Evolutionary conservation across 1,284 basidiomycete genomes (phyloP), one percentile per base, ranked within the genome.

Genomic region (Cutaneotrichosporon arboriforme): DNA sequence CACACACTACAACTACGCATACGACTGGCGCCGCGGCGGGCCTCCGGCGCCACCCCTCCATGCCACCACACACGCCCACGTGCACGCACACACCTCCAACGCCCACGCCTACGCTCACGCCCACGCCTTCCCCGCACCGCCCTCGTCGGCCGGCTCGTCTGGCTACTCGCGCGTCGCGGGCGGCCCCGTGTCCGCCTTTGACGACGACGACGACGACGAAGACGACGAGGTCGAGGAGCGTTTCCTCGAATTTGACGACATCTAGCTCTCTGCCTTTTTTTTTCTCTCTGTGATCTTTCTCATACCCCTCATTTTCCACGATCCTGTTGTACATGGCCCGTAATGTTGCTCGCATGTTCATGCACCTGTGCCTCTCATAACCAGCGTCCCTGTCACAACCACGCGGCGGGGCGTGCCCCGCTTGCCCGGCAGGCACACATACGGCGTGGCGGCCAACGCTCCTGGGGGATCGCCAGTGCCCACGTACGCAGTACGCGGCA

Each of bases 221-320:
- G 47, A 54, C 37, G 47, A 54, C 37, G 23, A 26, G 9, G 52
- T 49, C 35, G 52, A 43, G 26, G 58, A 59, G 46, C 48, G 54
- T 5, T 59, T 59, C 51, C 54, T 59, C 42, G 58, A 59, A 48
- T 59, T 59, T 59, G 58, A 59, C 49, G 58, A 59, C 35, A 59
- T 59, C 26, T 59, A 43, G 15, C 20, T 17, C 31, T n/a, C 38
- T 21, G 7, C 23, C 12, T 23, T 37, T n/a, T n/a, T 15, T 21
- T 8, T 22, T 21, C 23, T 46, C 14, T 9, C 35, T 18, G 14
- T 36, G 12, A 36, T 36, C 12, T 13, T 36, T 17, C n/a, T 36
- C 22, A 10, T 38, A 4, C 37, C 22, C 46, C 37, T 37, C 15
- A 15, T 15, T 37, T 14, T 38, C 22, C 26, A 31, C 26, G 26